Evolutionary conservation across 2,329 filamentous ascomycete species (phyloP).

Genomic region (Xylogone sp.): DNA sequence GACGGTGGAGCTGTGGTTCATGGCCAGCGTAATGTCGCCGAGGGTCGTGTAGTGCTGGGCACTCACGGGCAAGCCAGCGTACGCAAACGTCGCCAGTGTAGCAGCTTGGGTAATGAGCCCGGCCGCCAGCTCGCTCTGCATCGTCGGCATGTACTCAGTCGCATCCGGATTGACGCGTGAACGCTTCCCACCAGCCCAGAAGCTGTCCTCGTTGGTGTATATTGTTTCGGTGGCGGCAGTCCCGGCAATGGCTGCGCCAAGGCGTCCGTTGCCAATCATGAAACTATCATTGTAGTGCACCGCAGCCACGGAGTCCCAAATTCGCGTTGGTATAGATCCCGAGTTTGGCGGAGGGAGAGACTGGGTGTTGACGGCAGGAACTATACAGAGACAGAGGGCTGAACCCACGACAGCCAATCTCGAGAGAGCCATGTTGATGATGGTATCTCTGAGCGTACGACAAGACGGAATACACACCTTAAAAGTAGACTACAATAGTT

Average conservation of each 20-base stretch:
- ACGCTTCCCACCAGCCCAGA: background rate
- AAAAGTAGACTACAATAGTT: too few relatives aligned
- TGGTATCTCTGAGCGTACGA: too few relatives aligned
- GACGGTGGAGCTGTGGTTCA: conserved; percentile 9
- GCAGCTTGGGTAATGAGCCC: conserved; percentile 28
- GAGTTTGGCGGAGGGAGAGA: background rate
- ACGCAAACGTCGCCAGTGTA: conserved; percentile 27
- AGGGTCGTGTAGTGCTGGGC: conserved; percentile 35
- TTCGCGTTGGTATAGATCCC: background rate
- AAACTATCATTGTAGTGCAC: background rate
- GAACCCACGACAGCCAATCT: background rate
- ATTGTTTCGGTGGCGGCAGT: background rate
- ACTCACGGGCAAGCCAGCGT: conserved; percentile 33
- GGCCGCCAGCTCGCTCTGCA: background rate
- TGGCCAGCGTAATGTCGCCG: conserved; percentile 27
- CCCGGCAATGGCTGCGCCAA: background rate
- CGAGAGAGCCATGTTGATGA: too few relatives aligned
- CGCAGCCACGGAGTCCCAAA: background rate
- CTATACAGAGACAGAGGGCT: background rate
- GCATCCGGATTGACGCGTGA: background rate
- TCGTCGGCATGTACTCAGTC: background rate
- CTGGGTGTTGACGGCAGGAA: background rate
- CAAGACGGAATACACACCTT: too few relatives aligned
- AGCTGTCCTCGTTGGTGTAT: background rate
- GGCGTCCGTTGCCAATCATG: background rate